Conservation (phyloP, 1,284 basidiomycete species). For the Agaricales sp. region DNA sequence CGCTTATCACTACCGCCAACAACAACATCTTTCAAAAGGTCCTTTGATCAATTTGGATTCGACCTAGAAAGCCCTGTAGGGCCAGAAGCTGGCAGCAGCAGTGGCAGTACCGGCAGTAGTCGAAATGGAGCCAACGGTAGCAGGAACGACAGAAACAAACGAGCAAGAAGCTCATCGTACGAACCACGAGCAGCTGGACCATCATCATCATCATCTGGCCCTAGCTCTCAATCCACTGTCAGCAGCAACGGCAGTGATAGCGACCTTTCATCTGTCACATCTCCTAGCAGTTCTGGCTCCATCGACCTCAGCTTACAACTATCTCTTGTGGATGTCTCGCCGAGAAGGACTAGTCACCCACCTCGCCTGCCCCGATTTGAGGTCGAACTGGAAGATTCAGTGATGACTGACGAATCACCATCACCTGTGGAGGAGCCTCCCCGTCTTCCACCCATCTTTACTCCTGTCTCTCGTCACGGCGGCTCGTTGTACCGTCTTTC, state of each 20-base stretch:
- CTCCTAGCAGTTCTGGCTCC: background rate
- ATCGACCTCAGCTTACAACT: background rate
- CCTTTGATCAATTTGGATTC: constrained; percentile 45
- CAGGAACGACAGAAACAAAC: constrained; percentile 16
- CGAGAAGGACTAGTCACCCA: background rate
- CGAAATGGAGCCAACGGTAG: constrained; percentile 20
- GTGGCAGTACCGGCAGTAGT: constrained; percentile 16
- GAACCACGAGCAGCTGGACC: constrained; percentile 14
- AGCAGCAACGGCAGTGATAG: constrained; percentile 6
- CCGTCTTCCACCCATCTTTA: constrained; percentile 11
- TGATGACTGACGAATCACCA: background rate
- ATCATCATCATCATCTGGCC: constrained; percentile 19
- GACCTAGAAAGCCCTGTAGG: constrained; percentile 34
- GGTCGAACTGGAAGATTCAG: background rate
- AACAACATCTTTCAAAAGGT: constrained; percentile 43
- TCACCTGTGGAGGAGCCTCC: constrained; percentile 1
- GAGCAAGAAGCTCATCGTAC: constrained; percentile 31
- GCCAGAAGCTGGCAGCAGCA: constrained; percentile 18
- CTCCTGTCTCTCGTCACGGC: constrained; percentile 9
- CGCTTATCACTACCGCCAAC: constrained; percentile 31
- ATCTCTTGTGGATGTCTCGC: background rate
- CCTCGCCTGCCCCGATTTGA: background rate
- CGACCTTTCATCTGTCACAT: background rate
- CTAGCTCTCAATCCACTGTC: constrained; percentile 13
- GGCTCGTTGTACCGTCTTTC: constrained; percentile 33